A percentile compares a stretch with the other conserved stretches of the same genome.
Evolutionary conservation across 2,329 filamentous ascomycete genomes (phyloP).

Genomic region (Apiospora pterosperma): DNA sequence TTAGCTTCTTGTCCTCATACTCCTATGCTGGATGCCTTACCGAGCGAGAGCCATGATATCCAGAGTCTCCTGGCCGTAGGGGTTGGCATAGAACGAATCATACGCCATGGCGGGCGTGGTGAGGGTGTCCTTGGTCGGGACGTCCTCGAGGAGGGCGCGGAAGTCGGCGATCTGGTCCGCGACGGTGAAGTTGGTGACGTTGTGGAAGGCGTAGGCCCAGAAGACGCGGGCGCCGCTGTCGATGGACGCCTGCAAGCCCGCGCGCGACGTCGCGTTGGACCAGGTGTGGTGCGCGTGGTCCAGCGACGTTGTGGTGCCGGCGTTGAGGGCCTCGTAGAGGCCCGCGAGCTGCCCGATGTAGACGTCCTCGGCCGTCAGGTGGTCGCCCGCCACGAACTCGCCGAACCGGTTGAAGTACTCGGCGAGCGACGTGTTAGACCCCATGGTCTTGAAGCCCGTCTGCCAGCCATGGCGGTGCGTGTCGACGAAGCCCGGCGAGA

Average conservation of each 20-base stretch:
- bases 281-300: constrained; percentile 51
- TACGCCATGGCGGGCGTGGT: constrained; percentile 39
- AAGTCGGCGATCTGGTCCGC: constrained; percentile 37
- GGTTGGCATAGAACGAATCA: constrained; percentile 31
- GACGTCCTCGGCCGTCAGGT: constrained; percentile 40
- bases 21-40: too few species aligned
- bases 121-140: constrained; percentile 21
- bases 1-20: neutral
- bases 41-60: constrained; percentile 30
- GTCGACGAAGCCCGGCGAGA: constrained; percentile 54
- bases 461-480: constrained; percentile 56
- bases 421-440: constrained; percentile 45
- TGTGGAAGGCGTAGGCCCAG: constrained; percentile 41
- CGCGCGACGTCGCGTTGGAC: constrained; percentile 36
- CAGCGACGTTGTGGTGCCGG: constrained; percentile 49
- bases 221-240: constrained; percentile 47
- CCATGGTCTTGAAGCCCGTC: constrained; percentile 50
- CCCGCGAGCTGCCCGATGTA: constrained; percentile 44
- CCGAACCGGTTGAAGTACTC: constrained; percentile 44
- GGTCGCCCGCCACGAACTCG: constrained; percentile 25
- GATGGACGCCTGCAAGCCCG: constrained; percentile 42
- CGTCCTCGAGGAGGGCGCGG: constrained; percentile 29
- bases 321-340: constrained; percentile 47
- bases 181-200: constrained; percentile 29
- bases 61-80: constrained; percentile 22